Base-by-base conservation (phyloP, 2,329 filamentous ascomycete species). In the Diaporthe sp. region DNA sequence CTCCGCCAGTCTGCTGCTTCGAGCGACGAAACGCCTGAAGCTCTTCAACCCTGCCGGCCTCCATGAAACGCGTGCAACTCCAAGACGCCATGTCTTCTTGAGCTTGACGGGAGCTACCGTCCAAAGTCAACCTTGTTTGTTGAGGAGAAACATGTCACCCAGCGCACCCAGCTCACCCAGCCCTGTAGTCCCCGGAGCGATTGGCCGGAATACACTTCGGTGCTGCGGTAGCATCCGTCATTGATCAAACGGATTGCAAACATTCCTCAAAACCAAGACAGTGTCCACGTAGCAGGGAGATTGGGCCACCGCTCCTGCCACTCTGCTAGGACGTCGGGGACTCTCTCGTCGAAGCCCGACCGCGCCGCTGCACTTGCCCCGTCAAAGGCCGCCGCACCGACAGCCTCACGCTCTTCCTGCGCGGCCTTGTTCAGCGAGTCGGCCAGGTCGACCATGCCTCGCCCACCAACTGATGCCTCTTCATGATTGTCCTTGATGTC, bases 401-500 rank as follows among this genome's bases (percentile, higher is more conserved):
- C 87, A 13, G 87, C 84, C 52, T 92, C 90, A 74, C 95, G 88
- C 84, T 98, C 96, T 81, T 96, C 92, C 38, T 85, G 87, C 0
- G 97, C 97, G 0, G 92, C 94, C 25, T 91, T 89, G 81, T 98
- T 98, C 75, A 99, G 86, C 42, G 91, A 92, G 80, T 96, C 91
- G 0, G 97, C 97, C 47, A 99, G 88, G 81, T 99, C 97, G 50
- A 98, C 88, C 75, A 99, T 99, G 58, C 95, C 97, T 78, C 93
- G 92, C 2, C 97, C 97, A 13, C 97, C 97, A 2, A 98, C 90
- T 30, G 96, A 88, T 0, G 97, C 97, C 84, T 99, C 97, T 83
- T 99, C 96, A 81, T 98, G 97, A 81, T 98, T 99, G 85, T 99
- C 97, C 83, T 94, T 96, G 81, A 99, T 99, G 82, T 99, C 97